Evolutionary conservation across 2,329 filamentous ascomycete species (phyloP).

Genomic region (Penicillium oxalicum): DNA sequence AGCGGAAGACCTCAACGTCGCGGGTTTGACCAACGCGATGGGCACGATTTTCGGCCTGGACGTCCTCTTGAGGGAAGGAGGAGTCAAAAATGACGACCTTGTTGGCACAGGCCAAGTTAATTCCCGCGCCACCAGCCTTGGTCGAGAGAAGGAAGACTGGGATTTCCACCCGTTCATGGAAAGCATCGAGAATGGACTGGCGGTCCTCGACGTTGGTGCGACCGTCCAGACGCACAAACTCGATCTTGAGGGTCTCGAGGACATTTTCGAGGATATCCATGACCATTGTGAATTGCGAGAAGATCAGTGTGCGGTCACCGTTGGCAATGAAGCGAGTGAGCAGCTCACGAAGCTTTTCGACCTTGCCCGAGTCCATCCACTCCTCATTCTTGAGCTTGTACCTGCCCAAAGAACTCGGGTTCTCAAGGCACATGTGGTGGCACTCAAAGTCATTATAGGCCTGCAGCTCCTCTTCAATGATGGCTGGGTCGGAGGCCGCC

Average conservation of each 20-base stretch:
- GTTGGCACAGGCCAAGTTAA: constrained; percentile 92
- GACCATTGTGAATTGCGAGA: constrained; percentile 87
- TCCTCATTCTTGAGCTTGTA: constrained; percentile 56
- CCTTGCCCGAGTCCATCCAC: constrained; percentile 75
- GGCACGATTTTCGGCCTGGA: constrained; percentile 96
- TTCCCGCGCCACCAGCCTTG: constrained; percentile 90
- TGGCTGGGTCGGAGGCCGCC: constrained; percentile 44
- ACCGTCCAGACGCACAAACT: constrained; percentile 82
- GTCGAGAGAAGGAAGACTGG: constrained; percentile 91
- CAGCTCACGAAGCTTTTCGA: constrained; percentile 71
- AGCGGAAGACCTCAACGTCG: constrained; percentile 81
- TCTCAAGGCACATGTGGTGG: constrained; percentile 52
- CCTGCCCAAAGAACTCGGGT: constrained; percentile 47
- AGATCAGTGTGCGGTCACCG: constrained; percentile 82
- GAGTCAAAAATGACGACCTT: constrained; percentile 97
- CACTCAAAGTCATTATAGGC: constrained; percentile 57
- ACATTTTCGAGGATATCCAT: constrained; percentile 86
- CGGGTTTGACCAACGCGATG: constrained; percentile 89
- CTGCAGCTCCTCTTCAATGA: constrained; percentile 50
- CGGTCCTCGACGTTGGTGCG: constrained; percentile 74
- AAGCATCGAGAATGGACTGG: constrained; percentile 82
- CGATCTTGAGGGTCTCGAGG: constrained; percentile 64
- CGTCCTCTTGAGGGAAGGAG: constrained; percentile 93
- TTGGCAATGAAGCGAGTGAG: constrained; percentile 67
- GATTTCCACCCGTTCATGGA: constrained; percentile 68